These are phyloP conservation scores for Beauveria brongniartii DNA, from an alignment of 2,329 filamentous ascomycete genomes.

Conservation along the genomic window DNA sequence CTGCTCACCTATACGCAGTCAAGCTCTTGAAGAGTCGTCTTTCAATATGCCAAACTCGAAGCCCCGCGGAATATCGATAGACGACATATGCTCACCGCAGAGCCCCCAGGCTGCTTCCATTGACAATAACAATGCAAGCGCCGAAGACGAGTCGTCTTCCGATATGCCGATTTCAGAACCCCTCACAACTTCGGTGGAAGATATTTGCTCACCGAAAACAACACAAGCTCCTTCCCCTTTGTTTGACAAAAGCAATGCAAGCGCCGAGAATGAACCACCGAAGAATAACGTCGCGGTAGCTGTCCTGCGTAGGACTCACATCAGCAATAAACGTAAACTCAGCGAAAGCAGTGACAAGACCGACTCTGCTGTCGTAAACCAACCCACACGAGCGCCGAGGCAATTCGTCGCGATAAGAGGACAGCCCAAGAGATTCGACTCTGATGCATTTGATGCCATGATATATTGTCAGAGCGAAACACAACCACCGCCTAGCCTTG, in stretches of 20 bases:
- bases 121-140: neutral
- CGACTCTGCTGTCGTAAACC: neutral
- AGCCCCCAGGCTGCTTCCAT: neutral
- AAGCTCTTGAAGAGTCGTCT: neutral
- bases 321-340: neutral
- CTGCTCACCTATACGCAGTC: neutral
- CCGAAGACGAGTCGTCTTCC: neutral
- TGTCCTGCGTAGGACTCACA: neutral
- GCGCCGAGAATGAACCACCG: neutral
- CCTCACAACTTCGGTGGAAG: neutral
- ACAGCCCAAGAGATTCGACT: conserved; percentile 9
- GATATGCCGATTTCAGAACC: neutral
- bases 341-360: neutral
- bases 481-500: neutral
- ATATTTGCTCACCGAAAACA: neutral
- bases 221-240: neutral
- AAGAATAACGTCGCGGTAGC: neutral
- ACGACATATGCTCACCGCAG: neutral
- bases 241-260: neutral
- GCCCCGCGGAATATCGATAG: neutral
- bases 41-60: neutral
- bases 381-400: neutral
- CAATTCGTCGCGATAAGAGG: neutral
- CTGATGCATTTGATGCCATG: conserved; percentile 14
- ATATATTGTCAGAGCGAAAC: conserved; percentile 12